Evolutionary conservation across 2,329 filamentous ascomycete species (phyloP), one percentile per base, ranked within the genome.

Genomic region (Monilinia laxa): DNA sequence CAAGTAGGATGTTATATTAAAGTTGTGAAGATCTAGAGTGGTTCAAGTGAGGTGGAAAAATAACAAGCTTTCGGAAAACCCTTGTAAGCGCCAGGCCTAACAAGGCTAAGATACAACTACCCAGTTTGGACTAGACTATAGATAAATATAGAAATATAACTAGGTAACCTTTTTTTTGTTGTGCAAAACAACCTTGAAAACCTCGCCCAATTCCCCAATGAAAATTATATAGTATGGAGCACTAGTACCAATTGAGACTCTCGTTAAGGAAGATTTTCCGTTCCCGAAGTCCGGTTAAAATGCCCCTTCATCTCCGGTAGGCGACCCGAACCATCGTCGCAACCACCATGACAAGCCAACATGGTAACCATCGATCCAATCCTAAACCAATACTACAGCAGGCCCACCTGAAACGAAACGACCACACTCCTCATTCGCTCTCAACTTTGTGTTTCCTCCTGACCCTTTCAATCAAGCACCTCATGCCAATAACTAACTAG

Each of bases 1-100:
- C 38, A 11, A 20, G 62, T 47, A 51, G 31, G 62, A 59, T 45
- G 54, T 51, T 58, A 51, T 58, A 64, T 64, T 28, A 60, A 60
- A 53, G 45, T 65, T 59, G 45, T 12, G 57, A 35, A 9, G 25
- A n/a, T n/a, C n/a, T n/a, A 47, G 28, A 49, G 42, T 60, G 38
- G 55, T 28, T 38, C 23, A 28, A 42, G 49, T 23, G 28, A 45
- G n/a, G 38, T 31, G 10, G n/a, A 28, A 38, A 35, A 49, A 20
- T 18, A 59, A 28, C 11, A 59, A 62, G 54, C 63, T 65, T 59
- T 62, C 31, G 28, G n/a, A 20, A 18, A 38, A 6, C 1, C 63
- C 31, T 49, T 40, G 42, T 4, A 49, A 4, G 40, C 10, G 20
- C 16, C n/a, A 63, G n/a, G 49, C 49, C 35, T 3, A 28, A 28